phyloP scores from a whole-genome alignment of 2,329 filamentous ascomycete species.

The Aureobasidium sp. region DNA sequence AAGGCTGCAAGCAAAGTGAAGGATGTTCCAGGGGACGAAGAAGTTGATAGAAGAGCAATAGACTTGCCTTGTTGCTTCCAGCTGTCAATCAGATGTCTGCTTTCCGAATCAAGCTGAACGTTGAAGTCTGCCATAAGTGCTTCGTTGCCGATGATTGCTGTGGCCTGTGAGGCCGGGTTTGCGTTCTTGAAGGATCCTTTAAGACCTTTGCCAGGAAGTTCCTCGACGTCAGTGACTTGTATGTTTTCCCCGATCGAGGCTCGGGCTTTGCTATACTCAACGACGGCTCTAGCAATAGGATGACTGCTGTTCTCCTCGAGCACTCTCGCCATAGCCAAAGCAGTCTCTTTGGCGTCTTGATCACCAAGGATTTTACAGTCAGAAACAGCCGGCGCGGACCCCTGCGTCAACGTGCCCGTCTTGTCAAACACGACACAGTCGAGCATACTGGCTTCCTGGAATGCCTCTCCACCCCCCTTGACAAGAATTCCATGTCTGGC shows the following conservation, averaged over 20 bases:
- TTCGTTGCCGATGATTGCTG: constrained; percentile 65
- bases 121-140: constrained; percentile 46
- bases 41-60: constrained; percentile 27
- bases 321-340: constrained; percentile 49
- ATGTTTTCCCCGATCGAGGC: neutral
- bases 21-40: neutral
- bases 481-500: constrained; percentile 73
- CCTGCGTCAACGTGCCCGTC: constrained; percentile 71
- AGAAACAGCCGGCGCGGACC: constrained; percentile 49
- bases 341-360: constrained; percentile 21
- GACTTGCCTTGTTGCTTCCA: constrained; percentile 37
- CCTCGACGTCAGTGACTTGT: constrained; percentile 41
- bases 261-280: constrained; percentile 39
- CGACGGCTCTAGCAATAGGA: constrained; percentile 63
- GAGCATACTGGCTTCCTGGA: constrained; percentile 71
- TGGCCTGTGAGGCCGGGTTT: constrained; percentile 16
- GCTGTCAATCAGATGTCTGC: constrained; percentile 20
- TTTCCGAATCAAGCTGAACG: constrained; percentile 22
- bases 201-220: constrained; percentile 64
- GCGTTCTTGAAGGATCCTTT: constrained; percentile 42
- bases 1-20: constrained; percentile 55
- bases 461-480: constrained; percentile 77
- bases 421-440: constrained; percentile 83
- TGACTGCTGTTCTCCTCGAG: constrained; percentile 67
- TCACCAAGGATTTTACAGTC: constrained; percentile 11